A percentile compares a stretch with the other conserved stretches of the same genome.
Conservation (phyloP, 768 basidiomycete genomes). For the Wakefieldia striispora region DNA sequence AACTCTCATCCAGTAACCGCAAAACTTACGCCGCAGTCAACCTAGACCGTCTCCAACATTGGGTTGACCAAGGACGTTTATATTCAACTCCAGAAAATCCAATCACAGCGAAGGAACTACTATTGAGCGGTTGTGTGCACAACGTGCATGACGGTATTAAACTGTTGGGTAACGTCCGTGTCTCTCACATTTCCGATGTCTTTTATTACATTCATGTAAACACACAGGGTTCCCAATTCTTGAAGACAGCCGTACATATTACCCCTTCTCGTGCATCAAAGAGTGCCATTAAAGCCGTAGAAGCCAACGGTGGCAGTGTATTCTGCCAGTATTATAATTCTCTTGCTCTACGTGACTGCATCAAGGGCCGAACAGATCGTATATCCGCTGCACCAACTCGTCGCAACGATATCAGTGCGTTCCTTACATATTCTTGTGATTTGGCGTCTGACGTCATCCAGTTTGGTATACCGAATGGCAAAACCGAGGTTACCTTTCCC, state of each 20-base stretch:
- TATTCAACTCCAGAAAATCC: constrained; percentile 74
- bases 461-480: constrained; percentile 76
- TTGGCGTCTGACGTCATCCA: constrained; percentile 27
- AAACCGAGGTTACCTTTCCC: constrained; percentile 76
- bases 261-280: constrained; percentile 83
- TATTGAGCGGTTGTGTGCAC: constrained; percentile 87
- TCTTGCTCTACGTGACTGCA: constrained; percentile 75
- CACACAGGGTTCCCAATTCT: constrained; percentile 58
- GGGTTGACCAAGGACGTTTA: constrained; percentile 85
- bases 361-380: constrained; percentile 70
- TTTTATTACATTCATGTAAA: constrained; percentile 1
- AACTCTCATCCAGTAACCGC: constrained; percentile 52
- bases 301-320: constrained; percentile 76
- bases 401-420: constrained; percentile 79
- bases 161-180: constrained; percentile 75
- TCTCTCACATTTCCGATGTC: neutral
- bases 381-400: constrained; percentile 79
- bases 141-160: constrained; percentile 90
- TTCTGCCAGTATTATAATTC: constrained; percentile 91
- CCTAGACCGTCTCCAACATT: constrained; percentile 83
- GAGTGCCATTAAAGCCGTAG: constrained; percentile 82
- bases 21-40: constrained; percentile 83
- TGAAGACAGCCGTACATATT: constrained; percentile 74
- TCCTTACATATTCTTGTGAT: neutral
- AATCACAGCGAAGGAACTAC: constrained; percentile 83